Base-by-base conservation (phyloP, 768 basidiomycete genomes). In the Gymnopilus junonius region DNA sequence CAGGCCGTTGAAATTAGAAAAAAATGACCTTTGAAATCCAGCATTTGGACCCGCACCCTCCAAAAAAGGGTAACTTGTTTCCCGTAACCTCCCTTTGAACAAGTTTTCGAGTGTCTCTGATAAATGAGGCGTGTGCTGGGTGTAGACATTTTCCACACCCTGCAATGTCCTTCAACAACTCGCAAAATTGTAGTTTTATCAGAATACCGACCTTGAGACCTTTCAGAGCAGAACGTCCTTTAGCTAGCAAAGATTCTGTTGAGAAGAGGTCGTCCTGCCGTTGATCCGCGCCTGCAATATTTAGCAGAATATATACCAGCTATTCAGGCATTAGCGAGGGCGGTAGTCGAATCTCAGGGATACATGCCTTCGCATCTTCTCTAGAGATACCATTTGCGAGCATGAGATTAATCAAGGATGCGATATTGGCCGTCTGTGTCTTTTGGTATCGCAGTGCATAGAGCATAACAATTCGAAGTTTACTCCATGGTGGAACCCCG, bases 81-180 rank as follows among this genome's bases (percentile, higher is more conserved):
- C 97, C 68, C 87, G 89, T 62, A 99, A 76, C 58, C 91, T 83
- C 10, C 95, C 96, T 72, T 88, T 94, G 70, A 96, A 85, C 4
- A 99, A 77, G 56, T 92, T 85, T 70, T 99, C 97, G 15, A 99
- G 77, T 2, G 97, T 99, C 71, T 97, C 91, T 1, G 92, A 89
- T 5, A 99, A 81, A 75, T 96, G 95, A 7, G 97, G 97, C 15
- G 88, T 89, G 70, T 99, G 97, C 69, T 99, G 97, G 59, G 95
- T 99, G 74, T 98, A 99, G 15, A 99, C 96, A 70, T 99, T 99
- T 77, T 99, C 97, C 4, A 99, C 97, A 2, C 97, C 97, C 94
- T 96, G 59, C 37, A 39, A 3, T 65, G 32, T 31, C n/a, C 50
- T 27, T 57, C 14, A 62, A 29, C 48, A 12, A 59, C 4, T 5